Evolutionary conservation across 306 rosid genomes (phyloP), one percentile per base, ranked within the genome.

Genomic region (Trichosanthes cucumerina): DNA sequence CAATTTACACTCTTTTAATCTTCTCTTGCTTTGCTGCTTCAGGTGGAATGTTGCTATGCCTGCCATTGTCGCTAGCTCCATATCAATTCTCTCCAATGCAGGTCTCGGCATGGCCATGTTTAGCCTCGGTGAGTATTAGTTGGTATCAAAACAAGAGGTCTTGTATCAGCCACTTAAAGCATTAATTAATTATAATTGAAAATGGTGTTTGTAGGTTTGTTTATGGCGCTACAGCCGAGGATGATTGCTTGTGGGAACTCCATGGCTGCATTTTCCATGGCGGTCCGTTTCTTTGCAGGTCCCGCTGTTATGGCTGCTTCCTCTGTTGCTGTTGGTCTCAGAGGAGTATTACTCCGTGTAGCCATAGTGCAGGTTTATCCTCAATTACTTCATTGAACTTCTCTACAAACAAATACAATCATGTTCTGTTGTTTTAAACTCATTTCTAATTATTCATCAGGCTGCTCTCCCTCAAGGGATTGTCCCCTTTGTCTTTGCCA

Each of bases 261-360:
- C 15, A 49, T 7, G 18, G 49, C 75, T 9, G 24, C 31, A 5
- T 44, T 53, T 7, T 64, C 80, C 5, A 65, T 78, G 31, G 82
- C 43, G 11, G 26, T 78, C 3, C 76, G 84, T 26, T 78, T 84
- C 66, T 1, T 84, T 50, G 56, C 69, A 0, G 84, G 84, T 24
- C 87, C 84, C 19, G 44, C 63, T 6, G 78, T 75, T 18, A 84
- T 81, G 82, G 80, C 82, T 11, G 78, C 77, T 63, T 71, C 84
- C 18, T 84, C 84, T 9, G 36, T 52, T 24, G 78, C 53, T 2
- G 63, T 78, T 34, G 84, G 86, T 44, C 64, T 84, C 12, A 80
- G 77, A n/a, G 82, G 82, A 54, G 74, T 21, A 56, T 57, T 80
- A 7, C 56, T 84, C 64, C 58, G 75, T 2, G 66, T 71, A 8